A percentile compares a stretch with the other conserved stretches of the same genome.
Conservation (phyloP, 2,329 filamentous ascomycete species). For the Teratosphaeria zuluensis region DNA sequence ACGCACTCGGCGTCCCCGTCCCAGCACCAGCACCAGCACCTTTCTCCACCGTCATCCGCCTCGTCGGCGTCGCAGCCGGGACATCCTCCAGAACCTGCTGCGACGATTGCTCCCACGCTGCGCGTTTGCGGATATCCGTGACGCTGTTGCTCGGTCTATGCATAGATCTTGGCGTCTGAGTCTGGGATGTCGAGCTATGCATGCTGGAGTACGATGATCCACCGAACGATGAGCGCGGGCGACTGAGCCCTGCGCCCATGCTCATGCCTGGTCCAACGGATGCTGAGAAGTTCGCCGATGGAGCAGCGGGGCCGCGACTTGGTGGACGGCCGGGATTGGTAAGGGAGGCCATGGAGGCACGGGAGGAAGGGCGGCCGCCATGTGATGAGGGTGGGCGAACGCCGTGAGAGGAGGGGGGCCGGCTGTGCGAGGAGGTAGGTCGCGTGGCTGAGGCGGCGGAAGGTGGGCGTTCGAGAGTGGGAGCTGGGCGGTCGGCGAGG, state of each 20-base stretch:
- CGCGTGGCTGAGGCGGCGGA: slow-evolving; percentile 5
- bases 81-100: slow-evolving; percentile 9
- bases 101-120: background rate
- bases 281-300: background rate
- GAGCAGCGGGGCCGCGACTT: background rate
- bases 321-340: background rate
- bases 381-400: background rate
- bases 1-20: slow-evolving; percentile 7
- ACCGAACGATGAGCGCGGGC: background rate
- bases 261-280: background rate
- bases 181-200: background rate
- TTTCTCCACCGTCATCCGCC: slow-evolving; percentile 13
- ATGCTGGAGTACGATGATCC: background rate
- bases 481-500: slow-evolving; percentile 15
- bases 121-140: background rate
- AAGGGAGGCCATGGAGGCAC: background rate
- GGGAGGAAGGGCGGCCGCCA: background rate
- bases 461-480: slow-evolving; percentile 13
- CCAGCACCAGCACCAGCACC: slow-evolving; percentile 5
- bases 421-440: background rate
- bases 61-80: slow-evolving; percentile 5
- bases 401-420: background rate
- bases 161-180: background rate
- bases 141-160: background rate
- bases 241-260: background rate